Conservation (phyloP, 371 early-diverging fungal species). For the Chytridiales sp. region DNA sequence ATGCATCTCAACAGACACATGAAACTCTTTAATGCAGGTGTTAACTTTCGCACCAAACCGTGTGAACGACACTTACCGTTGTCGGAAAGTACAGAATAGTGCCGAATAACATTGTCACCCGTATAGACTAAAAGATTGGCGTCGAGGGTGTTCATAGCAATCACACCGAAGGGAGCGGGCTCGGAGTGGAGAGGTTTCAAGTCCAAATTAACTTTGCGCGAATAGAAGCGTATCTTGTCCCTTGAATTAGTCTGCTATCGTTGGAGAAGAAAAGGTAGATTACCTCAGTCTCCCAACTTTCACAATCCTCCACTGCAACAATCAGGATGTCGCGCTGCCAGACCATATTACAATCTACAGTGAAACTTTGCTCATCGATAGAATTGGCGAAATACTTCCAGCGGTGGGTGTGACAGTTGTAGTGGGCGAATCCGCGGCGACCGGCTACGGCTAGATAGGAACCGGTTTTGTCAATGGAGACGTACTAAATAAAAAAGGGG, state of each 20-base stretch:
- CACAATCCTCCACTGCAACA: conserved; percentile 38
- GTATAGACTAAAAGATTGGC: conserved; percentile 66
- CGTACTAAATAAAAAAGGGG: conserved; percentile 43
- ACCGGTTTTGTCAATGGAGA: conserved; percentile 67
- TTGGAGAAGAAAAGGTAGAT: conserved; percentile 2
- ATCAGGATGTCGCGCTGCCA: conserved; percentile 78
- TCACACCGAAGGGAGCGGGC: conserved; percentile 37
- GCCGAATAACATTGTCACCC: conserved; percentile 65
- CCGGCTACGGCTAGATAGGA: conserved; percentile 80
- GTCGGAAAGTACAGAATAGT: conserved; percentile 38
- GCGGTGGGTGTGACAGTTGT: conserved; percentile 66
- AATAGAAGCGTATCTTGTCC: conserved; percentile 68
- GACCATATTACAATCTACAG: conserved; percentile 67
- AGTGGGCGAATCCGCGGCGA: conserved; percentile 74
- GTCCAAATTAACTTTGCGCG: conserved; percentile 77
- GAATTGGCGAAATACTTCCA: conserved; percentile 88
- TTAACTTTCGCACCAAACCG: conserved; percentile 18
- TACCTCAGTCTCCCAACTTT: conserved; percentile 59
- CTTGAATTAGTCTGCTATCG: neutral
- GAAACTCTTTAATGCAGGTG: conserved; percentile 4
- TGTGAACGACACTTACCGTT: too few species aligned
- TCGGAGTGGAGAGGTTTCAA: conserved; percentile 56
- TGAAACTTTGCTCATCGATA: conserved; percentile 70
- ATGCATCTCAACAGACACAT: conserved; percentile 50
- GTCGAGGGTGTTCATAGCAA: conserved; percentile 60